Percentiles rank a stretch among this genome's conserved stretches.
Conservation (phyloP, 257 asterid species). For the Eustoma russellianum region DNA sequence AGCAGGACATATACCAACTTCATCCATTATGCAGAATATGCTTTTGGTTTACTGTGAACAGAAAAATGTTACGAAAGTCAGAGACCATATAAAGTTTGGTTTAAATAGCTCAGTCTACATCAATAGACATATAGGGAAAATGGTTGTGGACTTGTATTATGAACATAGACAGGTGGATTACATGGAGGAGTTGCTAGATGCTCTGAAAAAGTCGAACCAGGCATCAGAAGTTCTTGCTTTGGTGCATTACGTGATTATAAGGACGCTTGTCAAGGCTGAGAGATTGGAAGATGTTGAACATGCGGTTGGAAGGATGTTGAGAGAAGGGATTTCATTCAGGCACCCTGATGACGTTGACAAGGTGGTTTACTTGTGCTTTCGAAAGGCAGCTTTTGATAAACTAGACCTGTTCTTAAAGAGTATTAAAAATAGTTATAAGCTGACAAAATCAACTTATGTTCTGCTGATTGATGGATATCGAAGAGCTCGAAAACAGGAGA, state of each 20-base stretch:
- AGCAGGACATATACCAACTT: too few species aligned
- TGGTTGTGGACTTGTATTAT: too few species aligned
- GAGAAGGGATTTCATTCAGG: conserved; percentile 18
- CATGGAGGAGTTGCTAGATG: too few species aligned
- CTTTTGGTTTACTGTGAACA: too few species aligned
- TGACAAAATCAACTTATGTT: conserved; percentile 28
- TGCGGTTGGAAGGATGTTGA: conserved; percentile 20
- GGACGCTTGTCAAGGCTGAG: conserved; percentile 24
- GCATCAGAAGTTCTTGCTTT: conserved; percentile 21
- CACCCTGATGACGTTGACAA: conserved; percentile 37
- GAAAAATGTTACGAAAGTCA: too few species aligned
- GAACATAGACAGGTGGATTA: too few species aligned
- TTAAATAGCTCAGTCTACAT: too few species aligned
- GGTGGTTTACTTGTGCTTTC: conserved; percentile 37
- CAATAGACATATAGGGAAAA: too few species aligned
- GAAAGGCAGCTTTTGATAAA: conserved; percentile 37
- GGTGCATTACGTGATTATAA: conserved; percentile 25
- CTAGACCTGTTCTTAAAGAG: conserved; percentile 31
- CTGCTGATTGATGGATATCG: conserved; percentile 38
- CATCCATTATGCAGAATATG: too few species aligned
- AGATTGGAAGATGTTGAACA: conserved; percentile 46
- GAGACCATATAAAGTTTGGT: too few species aligned
- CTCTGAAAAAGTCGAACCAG: conserved; percentile 19
- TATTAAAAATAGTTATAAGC: conserved; percentile 20
- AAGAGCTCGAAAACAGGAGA: conserved; percentile 32